phyloP scores from a whole-genome alignment of 2,329 filamentous ascomycete species.

The Fusarium oxysporum region DNA sequence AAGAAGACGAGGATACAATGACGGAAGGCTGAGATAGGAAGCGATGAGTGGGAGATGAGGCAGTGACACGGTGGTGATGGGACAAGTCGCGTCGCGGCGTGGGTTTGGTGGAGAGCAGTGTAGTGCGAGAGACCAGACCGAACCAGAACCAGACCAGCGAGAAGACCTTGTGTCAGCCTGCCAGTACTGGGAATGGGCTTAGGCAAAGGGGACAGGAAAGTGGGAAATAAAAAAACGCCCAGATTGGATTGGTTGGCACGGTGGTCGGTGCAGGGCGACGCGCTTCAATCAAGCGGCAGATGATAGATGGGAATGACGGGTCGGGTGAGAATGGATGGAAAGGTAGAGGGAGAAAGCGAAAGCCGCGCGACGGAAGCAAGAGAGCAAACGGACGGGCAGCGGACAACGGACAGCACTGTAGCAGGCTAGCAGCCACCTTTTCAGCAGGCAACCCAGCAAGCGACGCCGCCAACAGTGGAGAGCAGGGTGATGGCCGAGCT shows the following conservation, averaged over 20 bases:
- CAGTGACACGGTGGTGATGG: constrained; percentile 62
- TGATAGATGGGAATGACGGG: constrained; percentile 39
- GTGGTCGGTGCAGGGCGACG: constrained; percentile 41
- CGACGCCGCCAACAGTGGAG: constrained; percentile 35
- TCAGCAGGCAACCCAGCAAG: constrained; percentile 27
- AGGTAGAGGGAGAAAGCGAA: constrained; percentile 36
- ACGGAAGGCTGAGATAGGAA: constrained; percentile 54
- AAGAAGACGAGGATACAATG: constrained; percentile 45
- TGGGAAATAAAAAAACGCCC: constrained; percentile 39
- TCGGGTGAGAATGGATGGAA: constrained; percentile 36
- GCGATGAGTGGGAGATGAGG: constrained; percentile 52
- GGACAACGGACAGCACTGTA: constrained; percentile 5
- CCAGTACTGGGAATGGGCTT: constrained; percentile 32
- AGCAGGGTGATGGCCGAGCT: constrained; percentile 20
- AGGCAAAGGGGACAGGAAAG: constrained; percentile 33
- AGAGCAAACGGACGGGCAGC: constrained; percentile 23
- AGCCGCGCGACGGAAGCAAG: constrained; percentile 31
- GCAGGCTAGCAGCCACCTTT: constrained; percentile 29
- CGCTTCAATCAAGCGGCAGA: constrained; percentile 40
- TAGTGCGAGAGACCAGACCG: constrained; percentile 48
- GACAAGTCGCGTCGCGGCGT: constrained; percentile 58
- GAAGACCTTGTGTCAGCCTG: constrained; percentile 38
- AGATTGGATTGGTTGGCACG: constrained; percentile 43
- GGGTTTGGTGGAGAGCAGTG: constrained; percentile 54
- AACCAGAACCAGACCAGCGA: constrained; percentile 40